These are phyloP conservation scores for Paramecium sonneborni DNA, from an alignment of 73 alveolate species.

Conservation along the genomic window DNA sequence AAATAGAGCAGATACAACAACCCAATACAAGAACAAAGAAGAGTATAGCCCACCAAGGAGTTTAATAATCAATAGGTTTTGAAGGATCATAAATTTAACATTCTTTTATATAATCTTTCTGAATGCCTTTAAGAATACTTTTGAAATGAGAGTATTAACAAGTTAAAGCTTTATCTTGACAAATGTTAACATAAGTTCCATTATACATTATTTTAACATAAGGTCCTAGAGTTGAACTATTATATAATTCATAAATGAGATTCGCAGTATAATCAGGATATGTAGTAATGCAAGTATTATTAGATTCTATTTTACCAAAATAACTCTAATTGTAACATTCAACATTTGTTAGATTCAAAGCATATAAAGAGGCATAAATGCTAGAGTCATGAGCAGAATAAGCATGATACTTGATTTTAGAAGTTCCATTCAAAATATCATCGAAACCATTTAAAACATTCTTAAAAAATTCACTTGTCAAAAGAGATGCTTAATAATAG, in stretches of 20 bases:
- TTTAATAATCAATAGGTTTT: neutral
- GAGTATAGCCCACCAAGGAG: conserved; percentile 37
- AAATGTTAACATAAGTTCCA: conserved; percentile 35
- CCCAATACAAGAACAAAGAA: neutral
- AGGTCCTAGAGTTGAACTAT: conserved; percentile 1
- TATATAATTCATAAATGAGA: neutral
- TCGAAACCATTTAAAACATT: neutral
- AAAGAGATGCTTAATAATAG: neutral
- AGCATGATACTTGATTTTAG: neutral
- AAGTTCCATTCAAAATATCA: neutral
- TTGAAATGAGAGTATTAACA: neutral
- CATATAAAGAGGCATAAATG: neutral
- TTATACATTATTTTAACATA: conserved; percentile 9
- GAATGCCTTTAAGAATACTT: neutral
- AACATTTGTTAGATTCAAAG: conserved; percentile 28
- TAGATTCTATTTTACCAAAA: neutral
- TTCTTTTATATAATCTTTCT: neutral
- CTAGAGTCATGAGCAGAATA: conserved; percentile 62
- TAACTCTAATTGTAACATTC: conserved; percentile 1
- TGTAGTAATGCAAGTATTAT: neutral
- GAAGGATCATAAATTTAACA: neutral
- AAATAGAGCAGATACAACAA: neutral
- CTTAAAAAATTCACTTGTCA: neutral
- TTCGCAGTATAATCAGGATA: conserved; percentile 29
- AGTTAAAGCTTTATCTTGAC: neutral